A percentile compares a stretch with the other conserved stretches of the same genome.
These are phyloP conservation scores for Candida pseudofarinosa DNA, from an alignment of 805 yeast genomes.

Conservation along the genomic window DNA sequence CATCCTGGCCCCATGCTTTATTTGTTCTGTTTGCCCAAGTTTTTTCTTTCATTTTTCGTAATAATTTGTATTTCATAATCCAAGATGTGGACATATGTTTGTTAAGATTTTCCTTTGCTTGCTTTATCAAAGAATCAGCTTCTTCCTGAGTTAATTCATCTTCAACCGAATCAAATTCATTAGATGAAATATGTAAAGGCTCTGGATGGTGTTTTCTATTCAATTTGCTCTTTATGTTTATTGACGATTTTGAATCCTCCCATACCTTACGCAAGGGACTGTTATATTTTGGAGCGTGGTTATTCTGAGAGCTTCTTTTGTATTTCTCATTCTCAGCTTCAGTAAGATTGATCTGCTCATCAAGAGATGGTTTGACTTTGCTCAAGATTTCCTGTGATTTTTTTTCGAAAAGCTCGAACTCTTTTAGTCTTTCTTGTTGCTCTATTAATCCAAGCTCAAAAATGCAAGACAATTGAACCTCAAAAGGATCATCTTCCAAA, in stretches of 20 bases:
- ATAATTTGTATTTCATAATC: slow-evolving; percentile 28
- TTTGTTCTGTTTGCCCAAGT: slow-evolving; percentile 23
- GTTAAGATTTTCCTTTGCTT: slow-evolving; percentile 23
- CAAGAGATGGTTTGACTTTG: slow-evolving; percentile 12
- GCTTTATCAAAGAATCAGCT: slow-evolving; percentile 21
- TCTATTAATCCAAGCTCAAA: slow-evolving; percentile 65
- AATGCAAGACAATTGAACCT: slow-evolving; percentile 61
- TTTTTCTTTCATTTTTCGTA: slow-evolving; percentile 17
- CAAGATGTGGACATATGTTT: slow-evolving; percentile 29
- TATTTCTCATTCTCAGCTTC: slow-evolving; percentile 1
- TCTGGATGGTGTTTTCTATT: not conserved
- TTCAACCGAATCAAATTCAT: not conserved
- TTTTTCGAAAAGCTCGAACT: slow-evolving; percentile 36
- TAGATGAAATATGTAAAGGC: not conserved
- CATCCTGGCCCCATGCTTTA: slow-evolving; percentile 33
- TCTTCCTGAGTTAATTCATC: slow-evolving; percentile 15
- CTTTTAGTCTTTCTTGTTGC: slow-evolving; percentile 57
- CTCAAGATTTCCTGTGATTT: slow-evolving; percentile 12
- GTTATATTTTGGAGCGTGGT: slow-evolving; percentile 1
- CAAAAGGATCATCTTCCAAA: slow-evolving; percentile 89
- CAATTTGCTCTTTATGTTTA: not conserved
- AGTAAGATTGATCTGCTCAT: slow-evolving; percentile 9
- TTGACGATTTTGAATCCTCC: not conserved
- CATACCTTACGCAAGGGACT: slow-evolving; percentile 8
- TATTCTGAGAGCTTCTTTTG: not conserved